Conservation (phyloP, 106 monocot genomes). For the Gastrodia elata region DNA sequence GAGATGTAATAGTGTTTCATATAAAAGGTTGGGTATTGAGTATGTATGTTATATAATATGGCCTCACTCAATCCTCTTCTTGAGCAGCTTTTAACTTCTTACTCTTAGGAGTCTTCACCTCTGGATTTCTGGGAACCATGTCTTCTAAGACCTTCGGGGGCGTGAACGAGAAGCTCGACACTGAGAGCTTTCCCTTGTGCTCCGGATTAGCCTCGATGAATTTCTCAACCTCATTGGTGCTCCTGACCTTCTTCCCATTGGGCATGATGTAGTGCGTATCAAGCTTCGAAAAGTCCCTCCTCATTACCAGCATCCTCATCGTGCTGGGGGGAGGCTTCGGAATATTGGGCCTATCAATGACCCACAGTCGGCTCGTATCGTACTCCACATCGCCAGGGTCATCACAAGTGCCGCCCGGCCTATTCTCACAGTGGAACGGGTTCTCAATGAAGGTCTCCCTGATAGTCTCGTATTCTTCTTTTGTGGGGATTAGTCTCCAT, state of each 20-base stretch:
- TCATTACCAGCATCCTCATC: slow-evolving; percentile 41
- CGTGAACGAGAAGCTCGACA: slow-evolving; percentile 38
- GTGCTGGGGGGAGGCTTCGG: slow-evolving; percentile 57
- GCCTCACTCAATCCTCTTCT: slow-evolving; percentile 1
- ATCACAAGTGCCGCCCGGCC: slow-evolving; percentile 42
- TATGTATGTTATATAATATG: no score
- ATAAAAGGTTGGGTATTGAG: no score
- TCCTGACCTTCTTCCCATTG: slow-evolving; percentile 66
- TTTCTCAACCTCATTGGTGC: slow-evolving; percentile 49
- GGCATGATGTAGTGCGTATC: slow-evolving; percentile 75
- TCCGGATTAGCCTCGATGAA: slow-evolving; percentile 63
- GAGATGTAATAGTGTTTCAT: no score
- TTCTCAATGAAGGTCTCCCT: slow-evolving; percentile 66
- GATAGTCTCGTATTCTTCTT: slow-evolving; percentile 77
- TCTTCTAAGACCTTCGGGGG: slow-evolving; percentile 53
- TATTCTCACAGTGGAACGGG: slow-evolving; percentile 64
- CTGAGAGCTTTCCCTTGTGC: slow-evolving; percentile 36
- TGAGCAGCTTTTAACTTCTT: slow-evolving; percentile 26
- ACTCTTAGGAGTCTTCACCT: slow-evolving; percentile 13
- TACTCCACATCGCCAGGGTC: slow-evolving; percentile 68
- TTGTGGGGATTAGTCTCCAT: slow-evolving; percentile 54
- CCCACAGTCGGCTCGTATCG: slow-evolving; percentile 57
- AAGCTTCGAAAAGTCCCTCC: slow-evolving; percentile 62
- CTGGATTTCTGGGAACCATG: slow-evolving; percentile 24
- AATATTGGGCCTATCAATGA: slow-evolving; percentile 78